Percentiles rank a stretch among this genome's conserved stretches.
phyloP scores from a whole-genome alignment of 306 rosid genomes.

The Inga leiocalycina region DNA sequence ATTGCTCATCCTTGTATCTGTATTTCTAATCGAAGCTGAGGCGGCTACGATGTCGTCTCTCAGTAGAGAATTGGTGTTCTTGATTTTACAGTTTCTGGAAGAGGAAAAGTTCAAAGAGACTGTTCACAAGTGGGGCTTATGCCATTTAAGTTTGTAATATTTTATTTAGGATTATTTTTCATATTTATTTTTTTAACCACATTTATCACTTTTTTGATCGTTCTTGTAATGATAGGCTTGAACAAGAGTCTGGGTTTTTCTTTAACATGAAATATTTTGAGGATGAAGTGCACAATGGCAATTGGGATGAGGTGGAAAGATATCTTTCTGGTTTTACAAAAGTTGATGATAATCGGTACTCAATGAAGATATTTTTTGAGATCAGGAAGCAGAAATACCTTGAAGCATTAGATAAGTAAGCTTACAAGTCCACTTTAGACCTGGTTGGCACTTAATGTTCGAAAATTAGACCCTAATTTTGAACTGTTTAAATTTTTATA shows the following conservation, averaged over 20 bases:
- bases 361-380: slow-evolving; percentile 98
- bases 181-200: slow-evolving; percentile 31
- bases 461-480: neutral
- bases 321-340: slow-evolving; percentile 97
- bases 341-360: slow-evolving; percentile 95
- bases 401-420: slow-evolving; percentile 97
- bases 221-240: slow-evolving; percentile 58
- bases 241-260: slow-evolving; percentile 99
- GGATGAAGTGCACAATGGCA: slow-evolving; percentile 97
- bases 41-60: slow-evolving; percentile 83
- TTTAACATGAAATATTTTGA: slow-evolving; percentile 97
- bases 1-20: slow-evolving; percentile 43
- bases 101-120: slow-evolving; percentile 99
- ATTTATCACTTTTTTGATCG: slow-evolving; percentile 37
- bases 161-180: slow-evolving; percentile 30
- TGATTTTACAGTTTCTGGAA: slow-evolving; percentile 98
- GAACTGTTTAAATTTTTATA: slow-evolving; percentile 36
- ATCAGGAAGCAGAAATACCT: slow-evolving; percentile 98
- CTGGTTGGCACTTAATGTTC: neutral
- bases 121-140: slow-evolving; percentile 86
- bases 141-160: slow-evolving; percentile 13
- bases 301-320: slow-evolving; percentile 98
- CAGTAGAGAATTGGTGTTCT: slow-evolving; percentile 96
- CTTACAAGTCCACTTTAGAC: slow-evolving; percentile 26
- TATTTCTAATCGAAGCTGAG: slow-evolving; percentile 49